phyloP scores from a whole-genome alignment of 2,329 filamentous ascomycete genomes.

The Mycosphaerella sp. region DNA sequence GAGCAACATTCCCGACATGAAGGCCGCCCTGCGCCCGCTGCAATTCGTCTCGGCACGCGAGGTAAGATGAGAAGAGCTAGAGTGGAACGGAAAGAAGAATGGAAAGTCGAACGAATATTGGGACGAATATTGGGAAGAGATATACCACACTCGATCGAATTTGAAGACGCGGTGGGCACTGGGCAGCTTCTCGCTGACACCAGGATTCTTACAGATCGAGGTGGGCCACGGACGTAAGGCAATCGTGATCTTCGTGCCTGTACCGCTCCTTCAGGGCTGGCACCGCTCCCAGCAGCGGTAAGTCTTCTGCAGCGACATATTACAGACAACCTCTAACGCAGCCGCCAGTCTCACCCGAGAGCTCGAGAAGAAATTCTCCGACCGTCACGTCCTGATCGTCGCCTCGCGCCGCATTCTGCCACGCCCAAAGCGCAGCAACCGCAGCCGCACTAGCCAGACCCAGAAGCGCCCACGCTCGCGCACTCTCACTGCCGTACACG shows the following conservation, averaged over 20 bases:
- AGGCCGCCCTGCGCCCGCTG: constrained; percentile 89
- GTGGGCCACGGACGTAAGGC: constrained; percentile 99
- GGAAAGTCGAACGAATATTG: not conserved
- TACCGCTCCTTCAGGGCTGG: constrained; percentile 96
- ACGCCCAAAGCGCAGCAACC: constrained; percentile 96
- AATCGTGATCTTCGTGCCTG: constrained; percentile 99
- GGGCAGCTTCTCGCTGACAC: constrained; percentile 50
- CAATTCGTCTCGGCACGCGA: constrained; percentile 99
- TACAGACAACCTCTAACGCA: constrained; percentile 10
- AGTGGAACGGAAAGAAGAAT: not conserved
- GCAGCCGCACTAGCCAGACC: constrained; percentile 90
- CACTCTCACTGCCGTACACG: constrained; percentile 97
- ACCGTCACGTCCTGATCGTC: constrained; percentile 99
- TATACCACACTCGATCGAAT: constrained; percentile 11
- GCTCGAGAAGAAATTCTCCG: constrained; percentile 99
- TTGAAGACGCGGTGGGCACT: constrained; percentile 53
- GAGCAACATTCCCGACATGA: constrained; percentile 98
- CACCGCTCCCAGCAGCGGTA: constrained; percentile 99
- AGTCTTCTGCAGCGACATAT: constrained; percentile 36
- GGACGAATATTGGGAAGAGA: constrained; percentile 6
- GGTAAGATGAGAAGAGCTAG: constrained; percentile 60
- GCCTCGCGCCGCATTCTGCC: constrained; percentile 98
- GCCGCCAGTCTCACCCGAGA: constrained; percentile 83
- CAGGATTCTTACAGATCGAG: constrained; percentile 76
- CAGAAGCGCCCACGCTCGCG: constrained; percentile 98